These are phyloP conservation scores for Amanita pallidorosea DNA, from an alignment of 768 basidiomycete species.

Conservation along the genomic window DNA sequence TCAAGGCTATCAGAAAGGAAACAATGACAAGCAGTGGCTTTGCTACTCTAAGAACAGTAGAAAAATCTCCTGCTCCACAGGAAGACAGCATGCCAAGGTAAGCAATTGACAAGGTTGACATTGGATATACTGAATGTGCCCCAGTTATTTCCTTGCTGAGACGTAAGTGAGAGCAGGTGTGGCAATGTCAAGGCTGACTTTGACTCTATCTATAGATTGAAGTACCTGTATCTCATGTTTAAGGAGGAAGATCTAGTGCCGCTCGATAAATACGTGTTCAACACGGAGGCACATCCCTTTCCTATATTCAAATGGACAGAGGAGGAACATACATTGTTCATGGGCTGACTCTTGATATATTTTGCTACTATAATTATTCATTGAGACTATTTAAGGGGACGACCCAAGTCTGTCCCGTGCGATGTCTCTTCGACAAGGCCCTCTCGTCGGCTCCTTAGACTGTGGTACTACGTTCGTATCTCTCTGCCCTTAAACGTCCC, in stretches of 20 bases:
- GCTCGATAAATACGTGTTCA: conserved; percentile 49
- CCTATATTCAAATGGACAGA: conserved; percentile 58
- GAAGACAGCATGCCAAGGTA: conserved; percentile 70
- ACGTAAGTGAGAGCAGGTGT: conserved; percentile 23
- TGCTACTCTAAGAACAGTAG: conserved; percentile 42
- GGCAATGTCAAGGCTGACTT: background rate
- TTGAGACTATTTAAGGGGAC: background rate
- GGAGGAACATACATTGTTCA: conserved; percentile 34
- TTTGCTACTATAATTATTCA: background rate
- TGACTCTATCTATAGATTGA: conserved; percentile 30
- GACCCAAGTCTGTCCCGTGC: background rate
- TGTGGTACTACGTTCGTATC: conserved; percentile 84
- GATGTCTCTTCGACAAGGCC: conserved; percentile 39
- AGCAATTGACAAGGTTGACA: background rate
- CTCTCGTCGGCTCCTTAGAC: conserved; percentile 88
- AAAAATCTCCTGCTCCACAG: conserved; percentile 24
- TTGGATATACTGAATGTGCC: conserved; percentile 1
- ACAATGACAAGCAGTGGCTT: conserved; percentile 54
- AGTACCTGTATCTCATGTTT: conserved; percentile 68
- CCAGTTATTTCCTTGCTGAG: conserved; percentile 37
- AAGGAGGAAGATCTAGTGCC: conserved; percentile 49
- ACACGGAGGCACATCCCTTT: conserved; percentile 69
- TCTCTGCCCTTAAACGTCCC: background rate
- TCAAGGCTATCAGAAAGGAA: conserved; percentile 51
- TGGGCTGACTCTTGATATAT: conserved; percentile 17